Percentiles rank a stretch among this genome's conserved stretches.
phyloP scores from a whole-genome alignment of 371 early-diverging fungal species.

The Actinomortierella ambigua region DNA sequence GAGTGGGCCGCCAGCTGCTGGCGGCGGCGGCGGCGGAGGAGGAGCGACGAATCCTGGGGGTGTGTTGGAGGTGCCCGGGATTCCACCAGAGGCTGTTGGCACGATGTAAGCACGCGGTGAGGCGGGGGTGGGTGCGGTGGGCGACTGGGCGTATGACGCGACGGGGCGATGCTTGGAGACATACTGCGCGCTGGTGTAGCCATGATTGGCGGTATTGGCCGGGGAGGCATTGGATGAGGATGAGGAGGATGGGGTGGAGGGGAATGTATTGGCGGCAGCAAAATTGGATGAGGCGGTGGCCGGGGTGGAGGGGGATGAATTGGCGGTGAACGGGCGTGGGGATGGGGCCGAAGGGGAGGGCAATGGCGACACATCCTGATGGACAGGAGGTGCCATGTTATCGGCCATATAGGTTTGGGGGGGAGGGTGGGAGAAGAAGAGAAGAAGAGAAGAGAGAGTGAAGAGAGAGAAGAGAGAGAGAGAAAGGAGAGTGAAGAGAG shows the following conservation, averaged over 20 bases:
- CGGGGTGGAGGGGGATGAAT: not conserved
- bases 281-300: conserved; percentile 16
- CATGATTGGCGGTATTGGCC: conserved; percentile 31
- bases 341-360: no score
- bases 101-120: no score
- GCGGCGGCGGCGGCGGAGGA: no score
- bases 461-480: not conserved
- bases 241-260: conserved; percentile 3
- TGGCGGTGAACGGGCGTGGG: no score
- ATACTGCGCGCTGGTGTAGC: conserved; percentile 46
- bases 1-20: no score
- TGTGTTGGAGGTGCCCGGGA: no score
- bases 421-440: not conserved
- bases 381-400: conserved; percentile 24
- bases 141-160: no score
- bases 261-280: not conserved
- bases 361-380: conserved; percentile 12
- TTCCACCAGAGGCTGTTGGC: no score
- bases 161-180: conserved; percentile 38
- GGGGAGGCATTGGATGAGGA: conserved; percentile 7
- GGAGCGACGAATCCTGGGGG: no score
- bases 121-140: no score
- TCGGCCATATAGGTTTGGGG: conserved; percentile 27
- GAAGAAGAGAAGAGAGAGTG: not conserved
- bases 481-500: conserved; percentile 4